Conservation (phyloP, 1,284 basidiomycete species). For the Agaricales sp. region DNA sequence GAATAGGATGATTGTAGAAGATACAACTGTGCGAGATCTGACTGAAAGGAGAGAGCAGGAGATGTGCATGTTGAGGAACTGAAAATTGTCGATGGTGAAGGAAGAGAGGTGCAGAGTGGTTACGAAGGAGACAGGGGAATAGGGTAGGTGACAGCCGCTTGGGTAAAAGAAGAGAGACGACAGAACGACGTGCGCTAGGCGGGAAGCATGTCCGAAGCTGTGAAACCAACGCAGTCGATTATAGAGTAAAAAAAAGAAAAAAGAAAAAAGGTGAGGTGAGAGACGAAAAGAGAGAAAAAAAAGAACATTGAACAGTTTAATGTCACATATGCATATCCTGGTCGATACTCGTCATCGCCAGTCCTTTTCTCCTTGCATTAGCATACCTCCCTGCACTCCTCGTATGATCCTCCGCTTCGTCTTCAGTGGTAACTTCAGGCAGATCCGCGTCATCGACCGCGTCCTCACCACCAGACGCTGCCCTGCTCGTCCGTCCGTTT, state of each 20-base stretch:
- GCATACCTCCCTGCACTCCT: conserved; percentile 57
- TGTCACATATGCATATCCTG: conserved; percentile 9
- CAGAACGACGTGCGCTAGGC: too few species aligned
- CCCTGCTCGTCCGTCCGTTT: conserved; percentile 25
- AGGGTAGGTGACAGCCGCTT: too few species aligned
- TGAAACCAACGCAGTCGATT: not conserved
- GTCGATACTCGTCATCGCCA: conserved; percentile 34
- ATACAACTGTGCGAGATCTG: too few species aligned
- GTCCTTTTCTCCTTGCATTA: conserved; percentile 33
- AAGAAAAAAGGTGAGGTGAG: not conserved
- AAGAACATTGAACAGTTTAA: not conserved
- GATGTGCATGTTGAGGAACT: too few species aligned
- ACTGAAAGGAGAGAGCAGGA: too few species aligned
- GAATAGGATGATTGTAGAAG: too few species aligned
- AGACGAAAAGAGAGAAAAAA: not conserved
- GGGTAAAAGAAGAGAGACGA: too few species aligned
- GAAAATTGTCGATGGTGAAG: too few species aligned
- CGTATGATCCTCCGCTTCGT: conserved; percentile 51
- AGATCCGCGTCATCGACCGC: conserved; percentile 33
- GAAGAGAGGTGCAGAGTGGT: too few species aligned
- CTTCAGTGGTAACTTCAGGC: conserved; percentile 45
- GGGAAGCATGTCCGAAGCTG: too few species aligned
- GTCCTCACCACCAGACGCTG: conserved; percentile 32
- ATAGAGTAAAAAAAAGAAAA: not conserved
- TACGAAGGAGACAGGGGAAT: too few species aligned